A percentile compares a stretch with the other conserved stretches of the same genome.
phyloP scores from a whole-genome alignment of 352 stramenopile genomes.

The Globisporangium sylvaticum region DNA sequence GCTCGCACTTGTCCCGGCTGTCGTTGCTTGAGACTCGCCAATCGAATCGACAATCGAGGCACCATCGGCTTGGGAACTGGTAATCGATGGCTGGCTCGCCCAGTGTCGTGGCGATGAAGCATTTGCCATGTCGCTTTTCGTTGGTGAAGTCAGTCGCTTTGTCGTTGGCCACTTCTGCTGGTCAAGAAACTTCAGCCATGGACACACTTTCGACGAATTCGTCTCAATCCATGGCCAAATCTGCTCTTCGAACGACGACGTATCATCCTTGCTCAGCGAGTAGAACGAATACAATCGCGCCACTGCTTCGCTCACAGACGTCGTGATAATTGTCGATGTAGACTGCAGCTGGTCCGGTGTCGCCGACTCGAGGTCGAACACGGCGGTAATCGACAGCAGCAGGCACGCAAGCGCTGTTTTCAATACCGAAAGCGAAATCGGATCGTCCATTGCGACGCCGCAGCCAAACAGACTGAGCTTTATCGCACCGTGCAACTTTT shows the following conservation, averaged over 20 bases:
- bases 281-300: conserved; percentile 46
- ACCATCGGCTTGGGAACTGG: conserved; percentile 17
- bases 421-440: conserved; percentile 36
- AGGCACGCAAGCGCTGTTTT: conserved; percentile 44
- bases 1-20: conserved; percentile 10
- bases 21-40: conserved; percentile 19
- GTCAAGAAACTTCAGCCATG: conserved; percentile 73
- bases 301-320: conserved; percentile 50
- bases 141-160: conserved; percentile 37
- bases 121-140: conserved; percentile 15
- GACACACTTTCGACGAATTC: conserved; percentile 40
- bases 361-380: conserved; percentile 62
- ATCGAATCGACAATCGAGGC: conserved; percentile 10
- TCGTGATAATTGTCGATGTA: conserved; percentile 49
- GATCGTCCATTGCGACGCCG: conserved; percentile 23
- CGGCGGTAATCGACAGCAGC: conserved; percentile 45
- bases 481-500: conserved; percentile 58
- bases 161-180: conserved; percentile 61
- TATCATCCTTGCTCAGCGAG: conserved; percentile 31
- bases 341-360: conserved; percentile 49
- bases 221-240: conserved; percentile 69
- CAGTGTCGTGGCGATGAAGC: conserved; percentile 12
- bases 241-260: conserved; percentile 30
- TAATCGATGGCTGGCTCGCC: conserved; percentile 9
- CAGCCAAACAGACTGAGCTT: conserved; percentile 48